phyloP scores from a whole-genome alignment of 1,284 basidiomycete species.

The Cryptococcus sp. region DNA sequence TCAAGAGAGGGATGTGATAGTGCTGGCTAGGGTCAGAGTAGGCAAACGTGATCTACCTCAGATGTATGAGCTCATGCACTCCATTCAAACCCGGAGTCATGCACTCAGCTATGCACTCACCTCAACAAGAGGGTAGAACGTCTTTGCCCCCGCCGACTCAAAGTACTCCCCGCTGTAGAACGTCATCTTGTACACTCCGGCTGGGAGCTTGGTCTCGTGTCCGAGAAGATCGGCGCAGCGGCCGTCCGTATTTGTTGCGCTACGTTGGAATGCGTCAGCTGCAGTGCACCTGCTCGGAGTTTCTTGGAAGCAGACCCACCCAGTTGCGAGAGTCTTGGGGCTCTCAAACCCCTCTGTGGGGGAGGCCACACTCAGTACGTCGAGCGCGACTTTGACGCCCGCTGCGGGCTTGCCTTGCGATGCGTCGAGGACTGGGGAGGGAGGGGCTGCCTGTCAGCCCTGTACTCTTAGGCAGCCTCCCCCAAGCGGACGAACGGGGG shows the following conservation, averaged over 20 bases:
- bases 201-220: constrained; percentile 54
- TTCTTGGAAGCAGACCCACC: constrained; percentile 52
- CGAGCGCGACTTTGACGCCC: constrained; percentile 61
- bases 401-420: constrained; percentile 74
- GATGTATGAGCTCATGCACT: constrained; percentile 1
- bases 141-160: constrained; percentile 58
- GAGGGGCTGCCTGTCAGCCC: neutral
- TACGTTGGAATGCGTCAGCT: constrained; percentile 1
- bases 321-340: constrained; percentile 59
- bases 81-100: neutral
- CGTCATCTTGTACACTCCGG: constrained; percentile 72
- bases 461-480: no score
- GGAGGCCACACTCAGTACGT: constrained; percentile 18
- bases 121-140: constrained; percentile 71
- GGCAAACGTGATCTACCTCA: constrained; percentile 80
- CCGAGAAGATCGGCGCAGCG: constrained; percentile 68
- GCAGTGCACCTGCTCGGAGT: neutral
- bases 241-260: constrained; percentile 69
- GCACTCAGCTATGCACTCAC: constrained; percentile 20
- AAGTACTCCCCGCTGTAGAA: constrained; percentile 84
- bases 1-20: constrained; percentile 84
- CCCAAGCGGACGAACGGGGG: no score
- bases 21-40: constrained; percentile 69
- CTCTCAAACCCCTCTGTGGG: constrained; percentile 19
- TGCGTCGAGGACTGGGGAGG: constrained; percentile 69